Conservation (phyloP, 2,329 filamentous ascomycete genomes). For the Aspergillus ibericus region DNA sequence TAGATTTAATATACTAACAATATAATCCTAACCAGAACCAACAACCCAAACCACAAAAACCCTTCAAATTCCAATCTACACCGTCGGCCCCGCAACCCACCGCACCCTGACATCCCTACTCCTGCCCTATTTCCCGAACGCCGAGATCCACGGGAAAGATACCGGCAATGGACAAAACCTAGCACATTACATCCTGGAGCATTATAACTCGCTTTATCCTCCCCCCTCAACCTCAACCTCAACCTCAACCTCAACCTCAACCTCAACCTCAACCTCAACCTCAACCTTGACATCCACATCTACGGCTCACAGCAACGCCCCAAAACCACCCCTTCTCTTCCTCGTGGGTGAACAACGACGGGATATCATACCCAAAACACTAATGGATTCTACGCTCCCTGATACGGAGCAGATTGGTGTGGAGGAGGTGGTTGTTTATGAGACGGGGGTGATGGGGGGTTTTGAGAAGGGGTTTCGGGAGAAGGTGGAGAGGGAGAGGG, state of each 20-base stretch:
- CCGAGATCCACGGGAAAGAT: conserved; percentile 71
- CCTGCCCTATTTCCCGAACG: conserved; percentile 47
- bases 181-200: conserved; percentile 72
- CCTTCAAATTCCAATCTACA: conserved; percentile 40
- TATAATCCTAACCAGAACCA: background rate
- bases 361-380: conserved; percentile 82
- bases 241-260: no score
- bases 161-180: conserved; percentile 83
- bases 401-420: conserved; percentile 60
- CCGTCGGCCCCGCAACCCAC: conserved; percentile 53
- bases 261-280: no score
- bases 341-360: conserved; percentile 85
- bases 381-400: conserved; percentile 61
- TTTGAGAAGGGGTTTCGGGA: conserved; percentile 68
- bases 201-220: conserved; percentile 59
- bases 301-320: no score
- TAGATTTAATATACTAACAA: background rate
- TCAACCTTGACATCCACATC: no score
- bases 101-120: conserved; percentile 64
- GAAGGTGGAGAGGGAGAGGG: conserved; percentile 41
- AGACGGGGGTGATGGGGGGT: conserved; percentile 76
- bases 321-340: conserved; percentile 71
- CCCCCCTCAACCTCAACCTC: background rate
- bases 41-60: conserved; percentile 7
- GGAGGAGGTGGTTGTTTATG: conserved; percentile 80